Base-by-base conservation (phyloP, 148 eudicot genomes). In the Oxyria digyna region DNA sequence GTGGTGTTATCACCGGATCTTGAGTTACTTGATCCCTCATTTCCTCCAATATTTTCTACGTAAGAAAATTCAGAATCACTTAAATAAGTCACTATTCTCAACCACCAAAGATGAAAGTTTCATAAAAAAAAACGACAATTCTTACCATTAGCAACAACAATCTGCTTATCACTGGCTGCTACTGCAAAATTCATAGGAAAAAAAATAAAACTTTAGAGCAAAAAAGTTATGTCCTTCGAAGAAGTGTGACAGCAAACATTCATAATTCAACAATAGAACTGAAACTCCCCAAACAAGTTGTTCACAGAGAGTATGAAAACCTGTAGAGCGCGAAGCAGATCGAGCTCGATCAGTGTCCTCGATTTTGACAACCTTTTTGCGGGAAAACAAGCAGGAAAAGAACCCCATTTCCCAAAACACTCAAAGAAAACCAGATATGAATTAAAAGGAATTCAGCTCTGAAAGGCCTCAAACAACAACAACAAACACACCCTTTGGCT, bases 341-440 rank as follows among this genome's bases (percentile, higher is more conserved):
- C 74, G 78, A 79, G 85, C 82, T 10, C 74, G 74, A 76, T 82
- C 82, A 78, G 85, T 71, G 24, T 82, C 85, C 67, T 79, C 82
- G 68, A 79, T 40, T 69, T 76, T 76, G 73, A 74, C 23, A 66
- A 72, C 43, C 62, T 76, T 78, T 75, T 82, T 72, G 4, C 74
- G 37, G 15, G 76, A 46, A 72, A 76, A 7, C 1, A 78, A 41
- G 67, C 80, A 81, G 5, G 85, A 81, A 74, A 82, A 82, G 11
- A 74, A 69, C 35, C 85, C 80, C 85, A 81, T 81, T 68, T 76
- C 27, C 27, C 18, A 32, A 17, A 1, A 8, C 26, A 6, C 55
- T 20, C 1, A 7, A 49, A 48, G 23, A 57, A 57, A 26, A 0
- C 18, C n/a, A 4, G 18, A 29, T 59, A 14, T 59, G 18, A 29